These are phyloP conservation scores for Rhizoclosmatium globosum DNA, from an alignment of 192 early-diverging fungal genomes.

Conservation along the genomic window DNA sequence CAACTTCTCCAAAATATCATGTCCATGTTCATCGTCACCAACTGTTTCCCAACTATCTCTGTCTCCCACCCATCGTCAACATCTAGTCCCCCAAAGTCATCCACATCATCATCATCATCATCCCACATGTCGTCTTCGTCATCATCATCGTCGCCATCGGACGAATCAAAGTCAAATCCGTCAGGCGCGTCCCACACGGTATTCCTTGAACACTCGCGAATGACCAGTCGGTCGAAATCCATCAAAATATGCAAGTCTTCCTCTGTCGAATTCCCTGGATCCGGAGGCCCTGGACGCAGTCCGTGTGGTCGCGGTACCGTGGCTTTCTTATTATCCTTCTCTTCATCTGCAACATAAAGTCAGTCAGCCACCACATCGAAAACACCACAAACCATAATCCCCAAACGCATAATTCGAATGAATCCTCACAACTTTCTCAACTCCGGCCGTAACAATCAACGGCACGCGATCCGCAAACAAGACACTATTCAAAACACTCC, in stretches of 20 bases:
- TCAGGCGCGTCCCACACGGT: slow-evolving; percentile 7
- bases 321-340: not conserved
- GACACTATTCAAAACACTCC: slow-evolving; percentile 35
- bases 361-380: not conserved
- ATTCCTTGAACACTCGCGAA: not conserved
- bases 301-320: not conserved
- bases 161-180: not conserved
- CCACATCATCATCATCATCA: too few relatives aligned
- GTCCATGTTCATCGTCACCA: too few relatives aligned
- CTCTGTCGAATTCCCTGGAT: not conserved
- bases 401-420: slow-evolving; percentile 4
- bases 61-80: too few relatives aligned
- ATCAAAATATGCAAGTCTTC: not conserved
- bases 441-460: slow-evolving; percentile 36
- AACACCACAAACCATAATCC: slow-evolving; percentile 5
- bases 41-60: too few relatives aligned
- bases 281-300: too few relatives aligned
- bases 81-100: too few relatives aligned
- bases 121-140: not conserved
- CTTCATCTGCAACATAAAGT: not conserved
- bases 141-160: not conserved
- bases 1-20: too few relatives aligned
- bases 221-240: slow-evolving; percentile 14
- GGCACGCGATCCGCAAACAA: slow-evolving; percentile 17
- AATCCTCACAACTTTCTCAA: slow-evolving; percentile 35